These are phyloP conservation scores for Starmerella khaoyaiensis DNA, from an alignment of 805 yeast genomes.

Conservation along the genomic window DNA sequence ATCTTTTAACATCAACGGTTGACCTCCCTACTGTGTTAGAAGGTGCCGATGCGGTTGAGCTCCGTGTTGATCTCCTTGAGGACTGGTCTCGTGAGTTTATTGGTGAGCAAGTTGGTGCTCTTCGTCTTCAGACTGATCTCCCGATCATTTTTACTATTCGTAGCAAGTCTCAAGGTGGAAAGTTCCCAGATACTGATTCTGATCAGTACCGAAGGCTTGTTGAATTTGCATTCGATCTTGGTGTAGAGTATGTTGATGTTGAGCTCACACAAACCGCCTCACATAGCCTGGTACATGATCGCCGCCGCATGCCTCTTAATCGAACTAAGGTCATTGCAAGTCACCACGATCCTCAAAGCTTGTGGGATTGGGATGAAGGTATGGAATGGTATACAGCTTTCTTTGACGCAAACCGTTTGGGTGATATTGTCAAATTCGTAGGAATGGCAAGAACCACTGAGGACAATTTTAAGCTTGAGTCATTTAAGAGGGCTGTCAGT, in stretches of 20 bases:
- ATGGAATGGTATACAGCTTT: conserved; percentile 66
- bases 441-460: conserved; percentile 52
- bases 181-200: conserved; percentile 48
- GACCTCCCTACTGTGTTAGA: conserved; percentile 36
- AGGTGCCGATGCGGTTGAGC: conserved; percentile 74
- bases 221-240: conserved; percentile 55
- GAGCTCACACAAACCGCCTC: conserved; percentile 52
- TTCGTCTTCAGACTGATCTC: conserved; percentile 50
- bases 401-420: conserved; percentile 48
- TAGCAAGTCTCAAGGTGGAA: conserved; percentile 70
- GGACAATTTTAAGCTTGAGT: conserved; percentile 62
- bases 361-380: conserved; percentile 45
- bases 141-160: conserved; percentile 78
- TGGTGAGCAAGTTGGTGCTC: conserved; percentile 54
- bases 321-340: conserved; percentile 69
- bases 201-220: conserved; percentile 40
- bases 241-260: conserved; percentile 69
- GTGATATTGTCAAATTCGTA: conserved; percentile 71
- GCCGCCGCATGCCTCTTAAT: conserved; percentile 32
- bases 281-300: conserved; percentile 33
- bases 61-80: conserved; percentile 61
- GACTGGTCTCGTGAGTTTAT: conserved; percentile 40
- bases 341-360: conserved; percentile 60
- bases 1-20: conserved; percentile 30
- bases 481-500: conserved; percentile 37